These are phyloP conservation scores for Neostapfia colusana DNA, from an alignment of 176 grass and related monocot species.

Conservation along the genomic window DNA sequence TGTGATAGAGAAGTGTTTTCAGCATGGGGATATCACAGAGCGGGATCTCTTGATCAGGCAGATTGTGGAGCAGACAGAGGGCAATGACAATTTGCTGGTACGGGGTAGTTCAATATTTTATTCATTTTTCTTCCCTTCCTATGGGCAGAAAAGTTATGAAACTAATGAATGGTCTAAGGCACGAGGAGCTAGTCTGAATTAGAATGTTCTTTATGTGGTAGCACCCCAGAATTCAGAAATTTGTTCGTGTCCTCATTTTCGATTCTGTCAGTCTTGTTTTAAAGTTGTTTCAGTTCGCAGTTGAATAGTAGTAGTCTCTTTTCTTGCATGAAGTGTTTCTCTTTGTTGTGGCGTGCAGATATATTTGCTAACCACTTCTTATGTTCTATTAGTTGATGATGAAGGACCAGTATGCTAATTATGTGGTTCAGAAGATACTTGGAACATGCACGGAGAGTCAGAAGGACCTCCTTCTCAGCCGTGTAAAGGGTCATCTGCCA, in stretches of 20 bases:
- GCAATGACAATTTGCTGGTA: slow-evolving; percentile 86
- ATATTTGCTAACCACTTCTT: slow-evolving; percentile 34
- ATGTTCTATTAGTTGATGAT: slow-evolving; percentile 68
- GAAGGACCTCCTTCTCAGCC: slow-evolving; percentile 64
- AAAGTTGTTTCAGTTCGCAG: background rate
- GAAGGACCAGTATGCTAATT: slow-evolving; percentile 93
- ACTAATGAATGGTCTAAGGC: background rate
- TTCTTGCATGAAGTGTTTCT: background rate
- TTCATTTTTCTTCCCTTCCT: background rate
- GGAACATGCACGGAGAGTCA: slow-evolving; percentile 66
- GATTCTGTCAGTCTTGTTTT: background rate
- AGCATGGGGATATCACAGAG: slow-evolving; percentile 65
- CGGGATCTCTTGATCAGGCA: slow-evolving; percentile 68
- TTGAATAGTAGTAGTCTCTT: background rate
- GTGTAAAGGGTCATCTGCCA: slow-evolving; percentile 60
- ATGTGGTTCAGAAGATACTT: slow-evolving; percentile 93
- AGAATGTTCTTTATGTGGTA: background rate
- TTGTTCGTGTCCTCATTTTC: background rate
- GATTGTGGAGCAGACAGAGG: slow-evolving; percentile 88
- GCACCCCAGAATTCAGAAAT: background rate
- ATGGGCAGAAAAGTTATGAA: background rate
- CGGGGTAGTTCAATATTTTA: background rate
- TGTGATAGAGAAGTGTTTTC: slow-evolving; percentile 95
- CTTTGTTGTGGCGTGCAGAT: too few species aligned
- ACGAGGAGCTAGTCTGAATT: background rate